phyloP scores from a whole-genome alignment of 2,329 filamentous ascomycete genomes.

The Akanthomyces uredinophilus region DNA sequence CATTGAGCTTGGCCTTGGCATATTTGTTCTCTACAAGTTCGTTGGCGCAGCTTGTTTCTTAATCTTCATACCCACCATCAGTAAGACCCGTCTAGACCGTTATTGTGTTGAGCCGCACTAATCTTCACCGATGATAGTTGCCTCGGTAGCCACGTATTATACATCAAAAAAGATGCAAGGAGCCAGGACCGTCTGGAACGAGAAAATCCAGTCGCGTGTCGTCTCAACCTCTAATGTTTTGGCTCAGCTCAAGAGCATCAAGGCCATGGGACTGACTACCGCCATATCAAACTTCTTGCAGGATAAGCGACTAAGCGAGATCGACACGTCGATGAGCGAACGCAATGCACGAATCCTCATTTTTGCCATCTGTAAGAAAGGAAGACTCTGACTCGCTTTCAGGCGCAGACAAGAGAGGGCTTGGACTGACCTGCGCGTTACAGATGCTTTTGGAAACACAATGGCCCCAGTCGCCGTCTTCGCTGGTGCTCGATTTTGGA shows the following conservation, averaged over 20 bases:
- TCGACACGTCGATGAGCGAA: constrained; percentile 3
- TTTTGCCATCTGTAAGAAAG: neutral
- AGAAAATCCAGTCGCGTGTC: neutral
- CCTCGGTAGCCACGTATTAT: neutral
- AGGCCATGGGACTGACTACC: neutral
- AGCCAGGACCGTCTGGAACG: constrained; percentile 8
- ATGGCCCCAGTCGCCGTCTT: constrained; percentile 6
- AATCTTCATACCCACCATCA: neutral
- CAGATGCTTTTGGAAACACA: neutral
- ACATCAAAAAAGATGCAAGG: constrained; percentile 2
- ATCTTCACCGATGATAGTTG: neutral
- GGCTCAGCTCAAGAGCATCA: constrained; percentile 7
- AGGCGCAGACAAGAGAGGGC: neutral
- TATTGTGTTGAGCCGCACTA: neutral
- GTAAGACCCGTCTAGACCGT: neutral
- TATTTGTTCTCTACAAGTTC: constrained; percentile 1
- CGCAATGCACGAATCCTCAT: constrained; percentile 2
- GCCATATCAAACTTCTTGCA: neutral
- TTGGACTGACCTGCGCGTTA: neutral
- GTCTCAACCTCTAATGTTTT: constrained; percentile 1
- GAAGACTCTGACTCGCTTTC: neutral
- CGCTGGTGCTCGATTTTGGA: constrained; percentile 11
- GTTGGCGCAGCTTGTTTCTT: constrained; percentile 7
- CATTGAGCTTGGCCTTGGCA: constrained; percentile 5
- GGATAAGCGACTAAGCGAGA: neutral